Percentiles rank a stretch among this genome's conserved stretches.
phyloP scores from a whole-genome alignment of 768 basidiomycete genomes.

The Russula lepida region DNA sequence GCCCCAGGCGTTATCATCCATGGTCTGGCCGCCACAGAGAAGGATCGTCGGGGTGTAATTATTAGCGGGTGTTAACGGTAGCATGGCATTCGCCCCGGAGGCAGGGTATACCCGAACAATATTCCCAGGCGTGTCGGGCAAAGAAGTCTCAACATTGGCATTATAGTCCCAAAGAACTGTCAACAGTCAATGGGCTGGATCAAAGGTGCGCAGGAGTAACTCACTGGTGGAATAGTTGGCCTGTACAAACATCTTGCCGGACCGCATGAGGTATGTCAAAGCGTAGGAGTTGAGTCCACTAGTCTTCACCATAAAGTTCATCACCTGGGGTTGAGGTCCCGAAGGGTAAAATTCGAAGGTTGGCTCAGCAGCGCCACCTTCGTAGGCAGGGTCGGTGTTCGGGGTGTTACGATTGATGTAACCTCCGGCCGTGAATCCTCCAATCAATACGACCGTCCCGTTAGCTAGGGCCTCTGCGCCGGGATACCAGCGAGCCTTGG shows the following conservation, averaged over 20 bases:
- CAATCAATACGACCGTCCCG: conserved; percentile 72
- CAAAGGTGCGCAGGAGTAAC: conserved; percentile 24
- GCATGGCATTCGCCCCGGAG: conserved; percentile 80
- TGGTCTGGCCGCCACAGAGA: conserved; percentile 85
- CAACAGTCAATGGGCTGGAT: conserved; percentile 9
- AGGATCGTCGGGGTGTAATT: conserved; percentile 77
- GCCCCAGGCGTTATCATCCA: conserved; percentile 64
- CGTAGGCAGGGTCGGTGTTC: conserved; percentile 51
- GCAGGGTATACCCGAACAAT: conserved; percentile 85
- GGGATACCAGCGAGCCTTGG: conserved; percentile 69
- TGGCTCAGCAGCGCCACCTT: conserved; percentile 69
- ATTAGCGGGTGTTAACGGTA: conserved; percentile 84
- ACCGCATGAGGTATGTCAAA: conserved; percentile 63
- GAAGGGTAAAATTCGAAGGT: conserved; percentile 79
- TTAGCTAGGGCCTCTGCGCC: conserved; percentile 65
- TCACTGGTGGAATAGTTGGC: conserved; percentile 36
- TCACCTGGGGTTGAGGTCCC: conserved; percentile 38
- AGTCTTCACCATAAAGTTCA: conserved; percentile 61
- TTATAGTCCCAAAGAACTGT: conserved; percentile 45
- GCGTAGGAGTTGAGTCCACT: conserved; percentile 75
- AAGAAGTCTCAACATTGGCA: conserved; percentile 31
- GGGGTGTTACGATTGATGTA: conserved; percentile 71
- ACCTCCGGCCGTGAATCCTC: conserved; percentile 70
- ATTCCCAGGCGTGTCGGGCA: conserved; percentile 49
- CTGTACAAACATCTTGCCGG: conserved; percentile 61